Percentiles rank a stretch among this genome's conserved stretches.
phyloP scores from a whole-genome alignment of 108 stramenopile genomes.

The Chaetoceros muelleri region DNA sequence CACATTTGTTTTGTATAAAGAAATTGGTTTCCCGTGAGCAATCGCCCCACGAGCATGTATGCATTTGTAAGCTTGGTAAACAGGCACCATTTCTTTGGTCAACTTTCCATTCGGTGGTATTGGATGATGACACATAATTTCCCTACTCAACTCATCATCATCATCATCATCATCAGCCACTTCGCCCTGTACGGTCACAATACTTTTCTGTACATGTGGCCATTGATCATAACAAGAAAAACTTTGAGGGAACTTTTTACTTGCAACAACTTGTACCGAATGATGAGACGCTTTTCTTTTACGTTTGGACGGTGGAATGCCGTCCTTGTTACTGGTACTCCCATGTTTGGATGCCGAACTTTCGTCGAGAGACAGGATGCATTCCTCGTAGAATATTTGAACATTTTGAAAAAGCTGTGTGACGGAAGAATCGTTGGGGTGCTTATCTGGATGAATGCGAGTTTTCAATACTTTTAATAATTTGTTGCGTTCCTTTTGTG shows the following conservation, averaged over 20 bases:
- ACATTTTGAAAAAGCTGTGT: constrained; percentile 5
- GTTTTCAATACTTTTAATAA: neutral
- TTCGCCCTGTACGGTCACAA: no score
- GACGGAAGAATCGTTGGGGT: neutral
- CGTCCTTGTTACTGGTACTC: no score
- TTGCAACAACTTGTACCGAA: neutral
- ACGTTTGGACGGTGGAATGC: no score
- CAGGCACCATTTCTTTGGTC: neutral
- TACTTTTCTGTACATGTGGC: neutral
- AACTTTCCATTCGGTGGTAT: neutral
- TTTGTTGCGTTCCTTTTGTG: neutral
- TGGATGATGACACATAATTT: neutral
- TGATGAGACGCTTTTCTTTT: neutral
- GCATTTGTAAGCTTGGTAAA: constrained; percentile 6
- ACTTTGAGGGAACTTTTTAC: neutral
- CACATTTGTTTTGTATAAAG: neutral
- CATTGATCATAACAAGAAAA: neutral
- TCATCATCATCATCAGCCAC: neutral
- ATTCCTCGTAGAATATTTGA: neutral
- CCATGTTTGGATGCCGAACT: no score
- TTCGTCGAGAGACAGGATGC: neutral
- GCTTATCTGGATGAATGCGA: constrained; percentile 5
- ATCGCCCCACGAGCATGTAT: constrained; percentile 11
- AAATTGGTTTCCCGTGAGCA: constrained; percentile 3
- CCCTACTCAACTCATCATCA: neutral